These are phyloP conservation scores for Solanum piurae DNA, from an alignment of 257 asterid species.

Conservation along the genomic window DNA sequence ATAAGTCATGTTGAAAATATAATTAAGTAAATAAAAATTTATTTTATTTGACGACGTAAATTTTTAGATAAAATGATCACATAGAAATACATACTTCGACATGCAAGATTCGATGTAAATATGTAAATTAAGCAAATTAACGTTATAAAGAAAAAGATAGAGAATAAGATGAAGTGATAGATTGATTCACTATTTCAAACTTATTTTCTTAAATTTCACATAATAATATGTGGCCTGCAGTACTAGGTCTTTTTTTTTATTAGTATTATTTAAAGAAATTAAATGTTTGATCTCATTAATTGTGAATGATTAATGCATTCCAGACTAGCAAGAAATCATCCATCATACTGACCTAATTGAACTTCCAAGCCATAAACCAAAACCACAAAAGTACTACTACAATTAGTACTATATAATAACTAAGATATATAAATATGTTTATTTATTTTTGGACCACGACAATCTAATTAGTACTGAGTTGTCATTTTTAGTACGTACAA, in stretches of 20 bases:
- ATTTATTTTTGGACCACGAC: not conserved
- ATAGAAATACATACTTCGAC: rapidly evolving
- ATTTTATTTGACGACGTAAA: not conserved
- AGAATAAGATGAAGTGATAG: not conserved
- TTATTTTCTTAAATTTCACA: not conserved
- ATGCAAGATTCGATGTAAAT: not conserved
- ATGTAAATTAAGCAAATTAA: not conserved
- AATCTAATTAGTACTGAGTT: not conserved
- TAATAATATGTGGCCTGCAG: not conserved
- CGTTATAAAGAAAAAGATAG: not conserved
- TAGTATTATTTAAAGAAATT: not conserved
- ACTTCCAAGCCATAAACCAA: not conserved
- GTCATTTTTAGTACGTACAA: not conserved
- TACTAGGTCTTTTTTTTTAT: not conserved
- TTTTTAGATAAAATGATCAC: not conserved
- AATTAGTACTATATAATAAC: not conserved
- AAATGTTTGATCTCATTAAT: not conserved
- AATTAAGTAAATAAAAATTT: not conserved
- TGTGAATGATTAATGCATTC: not conserved
- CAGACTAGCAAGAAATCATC: not conserved
- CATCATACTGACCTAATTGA: not conserved
- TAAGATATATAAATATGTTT: not conserved
- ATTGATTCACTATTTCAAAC: not conserved
- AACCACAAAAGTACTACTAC: not conserved
- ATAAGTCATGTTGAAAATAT: not conserved